Percentiles rank a stretch among this genome's conserved stretches.
Conservation (phyloP, 768 basidiomycete genomes). For the Lactarius hengduanensis region DNA sequence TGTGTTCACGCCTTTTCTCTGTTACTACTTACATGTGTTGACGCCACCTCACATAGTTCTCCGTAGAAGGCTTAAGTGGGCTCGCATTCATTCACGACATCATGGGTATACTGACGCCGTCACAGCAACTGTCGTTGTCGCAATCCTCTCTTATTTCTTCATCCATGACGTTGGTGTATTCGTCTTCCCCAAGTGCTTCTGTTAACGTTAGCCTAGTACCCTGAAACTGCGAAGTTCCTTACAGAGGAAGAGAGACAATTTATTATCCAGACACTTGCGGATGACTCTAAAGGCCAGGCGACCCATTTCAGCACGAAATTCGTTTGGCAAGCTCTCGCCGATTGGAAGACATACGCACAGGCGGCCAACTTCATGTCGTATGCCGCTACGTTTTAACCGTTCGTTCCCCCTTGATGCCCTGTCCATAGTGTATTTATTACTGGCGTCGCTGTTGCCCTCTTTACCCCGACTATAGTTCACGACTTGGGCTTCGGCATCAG, state of each 20-base stretch:
- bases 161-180: constrained; percentile 39
- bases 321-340: constrained; percentile 37
- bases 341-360: constrained; percentile 38
- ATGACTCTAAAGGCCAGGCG: constrained; percentile 35
- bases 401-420: neutral
- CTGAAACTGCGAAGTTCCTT: constrained; percentile 46
- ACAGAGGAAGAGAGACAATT: constrained; percentile 37
- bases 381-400: constrained; percentile 2
- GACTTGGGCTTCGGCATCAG: constrained; percentile 49
- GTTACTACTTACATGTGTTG: neutral
- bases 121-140: constrained; percentile 38
- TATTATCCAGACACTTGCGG: constrained; percentile 33
- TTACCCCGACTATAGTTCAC: constrained; percentile 38
- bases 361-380: constrained; percentile 38
- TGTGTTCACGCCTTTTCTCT: constrained; percentile 32
- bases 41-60: constrained; percentile 37
- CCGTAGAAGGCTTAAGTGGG: constrained; percentile 44
- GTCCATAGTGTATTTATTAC: constrained; percentile 43
- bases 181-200: neutral
- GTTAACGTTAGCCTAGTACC: constrained; percentile 35
- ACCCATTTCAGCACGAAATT: constrained; percentile 38
- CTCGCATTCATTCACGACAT: neutral
- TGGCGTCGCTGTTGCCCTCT: constrained; percentile 44
- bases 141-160: constrained; percentile 41
- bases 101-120: neutral